Conservation (phyloP, 345 rosid species). For the Hibiscus mutabilis region DNA sequence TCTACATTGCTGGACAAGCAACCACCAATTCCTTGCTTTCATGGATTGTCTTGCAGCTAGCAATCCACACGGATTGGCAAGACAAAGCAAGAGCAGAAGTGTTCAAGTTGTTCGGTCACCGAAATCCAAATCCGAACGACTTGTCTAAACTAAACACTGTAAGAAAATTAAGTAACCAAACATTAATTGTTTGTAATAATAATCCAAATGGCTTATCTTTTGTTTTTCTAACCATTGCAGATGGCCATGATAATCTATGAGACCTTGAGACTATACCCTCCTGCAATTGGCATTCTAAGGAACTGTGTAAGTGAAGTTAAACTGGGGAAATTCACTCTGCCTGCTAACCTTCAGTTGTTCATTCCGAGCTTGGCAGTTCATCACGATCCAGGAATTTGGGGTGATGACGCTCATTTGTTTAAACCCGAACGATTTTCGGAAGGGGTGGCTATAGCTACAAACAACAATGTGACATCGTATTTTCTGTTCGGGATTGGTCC, state of each 20-base stretch:
- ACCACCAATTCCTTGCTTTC: background rate
- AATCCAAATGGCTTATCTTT: background rate
- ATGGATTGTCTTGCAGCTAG: background rate
- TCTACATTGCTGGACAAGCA: background rate
- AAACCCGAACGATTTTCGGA: background rate
- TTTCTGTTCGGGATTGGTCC: background rate
- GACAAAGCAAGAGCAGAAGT: background rate
- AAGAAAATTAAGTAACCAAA: background rate
- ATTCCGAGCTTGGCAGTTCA: background rate
- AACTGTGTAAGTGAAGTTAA: background rate
- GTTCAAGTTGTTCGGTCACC: background rate
- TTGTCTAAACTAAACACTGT: background rate
- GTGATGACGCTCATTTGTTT: background rate
- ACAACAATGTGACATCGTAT: background rate
- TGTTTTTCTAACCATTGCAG: background rate
- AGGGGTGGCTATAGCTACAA: background rate
- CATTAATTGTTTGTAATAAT: background rate
- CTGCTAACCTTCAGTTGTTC: background rate
- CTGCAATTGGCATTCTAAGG: background rate
- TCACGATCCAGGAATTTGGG: background rate
- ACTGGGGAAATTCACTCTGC: background rate
- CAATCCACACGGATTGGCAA: background rate
- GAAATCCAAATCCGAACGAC: background rate
- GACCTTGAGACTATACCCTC: background rate
- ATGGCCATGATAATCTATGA: background rate